These are phyloP conservation scores for Pestalotiopsis sp. DNA, from an alignment of 2,329 filamentous ascomycete species.

Conservation along the genomic window DNA sequence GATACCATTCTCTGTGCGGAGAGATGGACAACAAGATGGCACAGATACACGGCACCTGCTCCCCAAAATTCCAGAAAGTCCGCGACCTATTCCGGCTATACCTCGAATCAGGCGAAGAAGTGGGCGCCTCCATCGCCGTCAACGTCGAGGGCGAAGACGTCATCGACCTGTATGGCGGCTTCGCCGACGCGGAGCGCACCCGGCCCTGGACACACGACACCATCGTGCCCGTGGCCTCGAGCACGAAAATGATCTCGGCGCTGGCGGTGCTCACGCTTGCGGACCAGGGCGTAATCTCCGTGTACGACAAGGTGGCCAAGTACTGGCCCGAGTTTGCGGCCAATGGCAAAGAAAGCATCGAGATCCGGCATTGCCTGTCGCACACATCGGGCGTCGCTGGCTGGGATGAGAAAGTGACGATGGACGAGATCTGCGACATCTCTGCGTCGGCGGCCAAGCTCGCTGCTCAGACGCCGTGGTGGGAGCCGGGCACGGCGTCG, in stretches of 20 bases:
- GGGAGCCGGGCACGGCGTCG: slow-evolving; percentile 39
- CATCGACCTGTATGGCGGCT: slow-evolving; percentile 42
- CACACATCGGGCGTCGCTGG: slow-evolving; percentile 37
- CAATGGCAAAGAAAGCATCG: slow-evolving; percentile 37
- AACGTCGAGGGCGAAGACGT: slow-evolving; percentile 38
- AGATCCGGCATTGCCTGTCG: slow-evolving; percentile 38
- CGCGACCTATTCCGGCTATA: slow-evolving; percentile 32
- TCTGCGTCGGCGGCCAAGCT: slow-evolving; percentile 30
- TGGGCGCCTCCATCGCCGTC: slow-evolving; percentile 41
- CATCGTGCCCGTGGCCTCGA: slow-evolving; percentile 36
- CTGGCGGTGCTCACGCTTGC: slow-evolving; percentile 38
- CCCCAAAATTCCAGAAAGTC: slow-evolving; percentile 36
- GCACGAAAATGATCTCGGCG: slow-evolving; percentile 36
- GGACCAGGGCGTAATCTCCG: slow-evolving; percentile 35
- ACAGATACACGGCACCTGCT: slow-evolving; percentile 34
- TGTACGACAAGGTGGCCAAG: slow-evolving; percentile 34
- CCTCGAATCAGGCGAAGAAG: slow-evolving; percentile 36
- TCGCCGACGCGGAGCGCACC: slow-evolving; percentile 28
- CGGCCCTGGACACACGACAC: slow-evolving; percentile 37
- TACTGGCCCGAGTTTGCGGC: slow-evolving; percentile 46
- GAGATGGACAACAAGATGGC: slow-evolving; percentile 8
- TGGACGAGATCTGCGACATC: slow-evolving; percentile 33
- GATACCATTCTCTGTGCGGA: no score
- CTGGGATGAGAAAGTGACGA: slow-evolving; percentile 31
- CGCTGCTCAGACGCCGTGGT: slow-evolving; percentile 40